Conservation (phyloP, 148 eudicot species). For the Fagopyrum tataricum region DNA sequence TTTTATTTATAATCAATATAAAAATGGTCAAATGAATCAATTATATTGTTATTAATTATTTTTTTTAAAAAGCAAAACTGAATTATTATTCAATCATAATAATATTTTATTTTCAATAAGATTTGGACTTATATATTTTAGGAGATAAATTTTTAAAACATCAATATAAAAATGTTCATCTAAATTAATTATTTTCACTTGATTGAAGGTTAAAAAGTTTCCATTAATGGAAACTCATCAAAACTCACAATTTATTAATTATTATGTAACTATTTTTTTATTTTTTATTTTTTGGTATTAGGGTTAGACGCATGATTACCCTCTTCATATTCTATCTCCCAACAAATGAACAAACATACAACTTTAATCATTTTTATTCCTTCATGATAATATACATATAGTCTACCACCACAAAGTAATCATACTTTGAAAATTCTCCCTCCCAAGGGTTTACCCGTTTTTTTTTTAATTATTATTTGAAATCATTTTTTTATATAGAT, state of each 20-base stretch:
- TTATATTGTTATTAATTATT: no score
- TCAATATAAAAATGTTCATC: neutral
- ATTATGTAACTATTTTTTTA: neutral
- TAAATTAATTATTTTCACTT: constrained; percentile 8
- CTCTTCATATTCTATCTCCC: constrained; percentile 3
- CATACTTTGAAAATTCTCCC: constrained; percentile 10
- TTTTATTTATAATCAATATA: no score
- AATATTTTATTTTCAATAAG: no score
- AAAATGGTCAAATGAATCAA: no score
- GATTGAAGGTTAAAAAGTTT: constrained; percentile 6
- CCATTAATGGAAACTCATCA: constrained; percentile 6
- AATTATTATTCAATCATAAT: no score
- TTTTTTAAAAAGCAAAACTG: no score
- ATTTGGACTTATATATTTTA: no score
- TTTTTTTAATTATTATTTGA: neutral
- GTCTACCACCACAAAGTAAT: constrained; percentile 9
- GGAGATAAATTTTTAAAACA: neutral
- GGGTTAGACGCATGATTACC: constrained; percentile 2
- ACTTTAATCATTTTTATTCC: constrained; percentile 12
- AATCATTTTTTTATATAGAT: neutral
- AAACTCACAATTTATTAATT: neutral
- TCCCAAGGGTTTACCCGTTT: neutral
- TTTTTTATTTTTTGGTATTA: neutral
- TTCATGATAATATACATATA: constrained; percentile 12
- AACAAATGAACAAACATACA: neutral